Evolutionary conservation across 257 asterid species (phyloP).

Genomic region (Jacaranda mimosifolia): DNA sequence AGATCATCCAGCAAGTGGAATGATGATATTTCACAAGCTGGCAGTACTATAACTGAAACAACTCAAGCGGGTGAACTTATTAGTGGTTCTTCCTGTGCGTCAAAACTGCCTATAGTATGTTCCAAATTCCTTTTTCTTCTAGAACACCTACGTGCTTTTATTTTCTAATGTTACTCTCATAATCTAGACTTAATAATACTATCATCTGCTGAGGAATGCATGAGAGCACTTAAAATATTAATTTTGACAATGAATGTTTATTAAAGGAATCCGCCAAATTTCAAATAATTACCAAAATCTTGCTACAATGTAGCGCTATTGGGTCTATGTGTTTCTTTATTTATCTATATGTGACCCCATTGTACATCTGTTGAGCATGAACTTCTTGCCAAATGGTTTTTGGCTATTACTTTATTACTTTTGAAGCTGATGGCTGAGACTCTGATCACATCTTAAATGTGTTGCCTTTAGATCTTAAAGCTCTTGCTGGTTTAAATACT

Average conservation of each 20-base stretch:
- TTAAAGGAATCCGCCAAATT: not conserved
- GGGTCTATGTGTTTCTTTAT: constrained; percentile 3
- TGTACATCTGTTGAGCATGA: constrained; percentile 7
- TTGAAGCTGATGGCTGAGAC: constrained; percentile 15
- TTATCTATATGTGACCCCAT: not conserved
- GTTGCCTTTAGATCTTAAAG: constrained; percentile 16
- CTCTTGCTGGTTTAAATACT: constrained; percentile 23
- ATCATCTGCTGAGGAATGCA: constrained; percentile 20
- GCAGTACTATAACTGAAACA: constrained; percentile 83
- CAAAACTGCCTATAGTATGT: constrained; percentile 78
- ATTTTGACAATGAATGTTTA: not conserved
- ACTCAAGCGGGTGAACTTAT: constrained; percentile 82
- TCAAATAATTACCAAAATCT: not conserved
- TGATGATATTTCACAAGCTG: constrained; percentile 86
- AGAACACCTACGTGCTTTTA: constrained; percentile 25
- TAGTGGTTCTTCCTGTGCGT: constrained; percentile 71
- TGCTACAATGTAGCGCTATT: not conserved
- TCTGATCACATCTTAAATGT: constrained; percentile 11
- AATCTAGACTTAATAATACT: constrained; percentile 30
- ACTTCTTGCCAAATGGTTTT: not conserved
- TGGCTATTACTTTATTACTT: not conserved
- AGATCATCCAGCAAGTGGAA: constrained; percentile 82
- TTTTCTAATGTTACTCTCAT: constrained; percentile 13
- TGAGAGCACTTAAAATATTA: constrained; percentile 20
- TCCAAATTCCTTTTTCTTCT: constrained; percentile 37